Evolutionary conservation across 257 asterid genomes (phyloP).

Genomic region (Capsicum chinense): DNA sequence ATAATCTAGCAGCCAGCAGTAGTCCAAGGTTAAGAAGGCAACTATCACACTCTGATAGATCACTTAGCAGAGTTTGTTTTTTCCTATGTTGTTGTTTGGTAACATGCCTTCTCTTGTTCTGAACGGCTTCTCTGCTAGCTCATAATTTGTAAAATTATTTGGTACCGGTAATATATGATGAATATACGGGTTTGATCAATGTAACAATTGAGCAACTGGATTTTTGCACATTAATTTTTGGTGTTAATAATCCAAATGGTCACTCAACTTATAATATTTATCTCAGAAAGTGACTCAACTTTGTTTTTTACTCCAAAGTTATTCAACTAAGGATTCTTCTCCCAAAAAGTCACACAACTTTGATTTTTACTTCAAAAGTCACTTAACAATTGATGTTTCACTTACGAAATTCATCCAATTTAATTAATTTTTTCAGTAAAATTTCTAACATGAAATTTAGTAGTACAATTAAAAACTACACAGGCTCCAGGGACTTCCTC

Average conservation of each 20-base stretch:
- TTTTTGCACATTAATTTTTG: not conserved
- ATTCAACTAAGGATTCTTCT: no score
- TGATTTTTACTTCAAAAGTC: no score
- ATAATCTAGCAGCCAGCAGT: constrained; percentile 40
- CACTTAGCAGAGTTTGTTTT: constrained; percentile 59
- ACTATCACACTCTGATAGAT: constrained; percentile 53
- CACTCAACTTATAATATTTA: no score
- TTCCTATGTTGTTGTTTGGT: constrained; percentile 64
- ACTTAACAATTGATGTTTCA: no score
- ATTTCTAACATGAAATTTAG: no score
- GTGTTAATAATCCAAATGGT: no score
- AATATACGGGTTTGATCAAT: not conserved
- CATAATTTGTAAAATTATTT: not conserved
- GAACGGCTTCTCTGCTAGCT: not conserved
- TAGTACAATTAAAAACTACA: not conserved
- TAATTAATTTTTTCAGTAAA: no score
- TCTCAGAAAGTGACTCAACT: no score
- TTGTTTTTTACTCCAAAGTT: no score
- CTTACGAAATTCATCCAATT: no score
- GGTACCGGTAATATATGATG: not conserved
- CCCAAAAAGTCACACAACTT: no score
- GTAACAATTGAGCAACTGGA: not conserved
- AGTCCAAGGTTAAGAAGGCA: constrained; percentile 61
- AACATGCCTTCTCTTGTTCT: constrained; percentile 62
- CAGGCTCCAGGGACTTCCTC: no score